A percentile compares a stretch with the other conserved stretches of the same genome.
These are phyloP conservation scores for Fusarium papillatum DNA, from an alignment of 2,329 filamentous ascomycete genomes.

Conservation along the genomic window DNA sequence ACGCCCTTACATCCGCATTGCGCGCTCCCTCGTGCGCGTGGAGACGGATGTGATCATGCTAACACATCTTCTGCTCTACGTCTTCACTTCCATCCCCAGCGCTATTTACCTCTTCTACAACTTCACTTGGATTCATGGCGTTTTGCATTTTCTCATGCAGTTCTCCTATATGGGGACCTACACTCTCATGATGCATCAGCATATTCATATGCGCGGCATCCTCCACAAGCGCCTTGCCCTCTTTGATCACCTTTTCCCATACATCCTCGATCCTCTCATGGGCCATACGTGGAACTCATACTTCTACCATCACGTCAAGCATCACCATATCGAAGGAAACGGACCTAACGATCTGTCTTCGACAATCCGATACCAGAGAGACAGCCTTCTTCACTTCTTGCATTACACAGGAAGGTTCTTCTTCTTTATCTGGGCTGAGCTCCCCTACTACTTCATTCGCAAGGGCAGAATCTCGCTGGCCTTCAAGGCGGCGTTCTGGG, in stretches of 20 bases:
- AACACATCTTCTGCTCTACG: conserved; percentile 81
- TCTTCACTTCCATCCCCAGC: conserved; percentile 77
- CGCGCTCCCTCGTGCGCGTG: conserved; percentile 69
- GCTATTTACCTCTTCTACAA: conserved; percentile 73
- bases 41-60: conserved; percentile 84
- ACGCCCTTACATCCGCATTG: conserved; percentile 70
- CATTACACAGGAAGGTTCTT: conserved; percentile 81
- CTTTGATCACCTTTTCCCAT: conserved; percentile 78
- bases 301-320: conserved; percentile 89
- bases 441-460: conserved; percentile 79
- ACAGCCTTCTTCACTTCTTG: conserved; percentile 75
- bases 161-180: conserved; percentile 79
- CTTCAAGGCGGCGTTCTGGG: conserved; percentile 70
- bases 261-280: conserved; percentile 81
- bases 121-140: conserved; percentile 77
- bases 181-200: conserved; percentile 87
- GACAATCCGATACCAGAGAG: conserved; percentile 82
- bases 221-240: conserved; percentile 66
- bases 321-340: conserved; percentile 87
- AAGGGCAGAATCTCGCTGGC: conserved; percentile 71
- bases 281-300: conserved; percentile 90
- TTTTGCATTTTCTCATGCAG: conserved; percentile 76
- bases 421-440: conserved; percentile 80
- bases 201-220: conserved; percentile 83
- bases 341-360: conserved; percentile 82